Evolutionary conservation across 75 land plant genomes (phyloP).

Genomic region (Isoetes taiwanensis): DNA sequence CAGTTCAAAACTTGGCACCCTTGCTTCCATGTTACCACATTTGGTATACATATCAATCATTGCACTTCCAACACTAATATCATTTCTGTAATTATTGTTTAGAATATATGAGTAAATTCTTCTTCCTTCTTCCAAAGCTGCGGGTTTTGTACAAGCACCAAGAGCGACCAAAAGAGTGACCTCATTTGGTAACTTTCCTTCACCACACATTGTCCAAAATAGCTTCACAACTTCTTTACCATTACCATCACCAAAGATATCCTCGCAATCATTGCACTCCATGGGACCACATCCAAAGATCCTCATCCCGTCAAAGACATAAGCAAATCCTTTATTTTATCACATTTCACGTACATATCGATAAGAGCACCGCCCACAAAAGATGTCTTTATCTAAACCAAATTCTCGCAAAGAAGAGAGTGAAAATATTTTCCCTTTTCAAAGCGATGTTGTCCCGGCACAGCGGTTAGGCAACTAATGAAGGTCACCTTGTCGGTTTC

Average conservation of each 20-base stretch:
- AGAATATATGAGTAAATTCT: too few species aligned
- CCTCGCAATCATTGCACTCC: conserved; percentile 34
- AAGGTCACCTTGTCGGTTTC: too few species aligned
- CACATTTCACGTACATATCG: conserved; percentile 7
- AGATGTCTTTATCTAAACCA: too few species aligned
- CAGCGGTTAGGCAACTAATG: too few species aligned
- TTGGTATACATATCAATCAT: too few species aligned
- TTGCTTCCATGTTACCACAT: conserved; percentile 7
- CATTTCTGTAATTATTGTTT: too few species aligned
- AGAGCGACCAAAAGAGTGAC: conserved; percentile 28
- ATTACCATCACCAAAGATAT: conserved; percentile 16
- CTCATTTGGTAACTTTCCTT: conserved; percentile 20
- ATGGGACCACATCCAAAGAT: conserved; percentile 27
- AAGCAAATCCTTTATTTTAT: not conserved
- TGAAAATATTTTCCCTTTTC: too few species aligned
- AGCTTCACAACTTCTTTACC: conserved; percentile 19
- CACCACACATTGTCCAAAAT: conserved; percentile 12
- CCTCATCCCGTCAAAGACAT: conserved; percentile 15
- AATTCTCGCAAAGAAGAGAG: too few species aligned
- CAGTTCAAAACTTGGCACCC: not conserved
- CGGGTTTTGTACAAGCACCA: conserved; percentile 26
- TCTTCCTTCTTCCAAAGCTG: conserved; percentile 16
- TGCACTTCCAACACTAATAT: too few species aligned
- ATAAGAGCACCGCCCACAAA: not conserved
- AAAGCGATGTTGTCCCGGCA: too few species aligned